Conservation (phyloP, 1,284 basidiomycete genomes). For the Cutaneotrichosporon arboriforme region DNA sequence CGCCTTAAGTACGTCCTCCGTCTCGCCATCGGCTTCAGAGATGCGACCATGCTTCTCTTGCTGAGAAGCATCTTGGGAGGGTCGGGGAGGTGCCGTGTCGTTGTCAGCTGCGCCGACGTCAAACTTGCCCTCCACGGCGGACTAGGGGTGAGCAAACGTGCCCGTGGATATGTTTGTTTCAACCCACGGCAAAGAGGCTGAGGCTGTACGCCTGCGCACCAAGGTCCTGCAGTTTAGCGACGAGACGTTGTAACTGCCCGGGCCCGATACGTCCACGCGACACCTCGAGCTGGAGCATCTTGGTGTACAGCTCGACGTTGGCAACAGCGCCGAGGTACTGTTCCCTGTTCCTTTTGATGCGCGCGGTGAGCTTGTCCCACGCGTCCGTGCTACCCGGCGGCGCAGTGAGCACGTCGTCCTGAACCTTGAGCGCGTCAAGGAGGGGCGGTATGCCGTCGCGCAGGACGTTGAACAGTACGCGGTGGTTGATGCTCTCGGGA, state of each 20-base stretch:
- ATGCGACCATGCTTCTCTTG: too few species aligned
- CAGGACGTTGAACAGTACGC: slow-evolving; percentile 29
- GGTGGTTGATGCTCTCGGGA: slow-evolving; percentile 64
- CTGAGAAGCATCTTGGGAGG: too few species aligned
- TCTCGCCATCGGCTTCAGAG: too few species aligned
- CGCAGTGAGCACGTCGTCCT: slow-evolving; percentile 33
- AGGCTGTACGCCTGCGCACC: slow-evolving; percentile 33
- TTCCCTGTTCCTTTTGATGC: slow-evolving; percentile 20
- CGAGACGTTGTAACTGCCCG: slow-evolving; percentile 41
- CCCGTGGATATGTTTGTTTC: too few species aligned
- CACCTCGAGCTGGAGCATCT: slow-evolving; percentile 49
- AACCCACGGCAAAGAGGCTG: slow-evolving; percentile 36
- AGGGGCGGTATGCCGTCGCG: slow-evolving; percentile 35
- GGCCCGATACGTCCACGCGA: slow-evolving; percentile 47
- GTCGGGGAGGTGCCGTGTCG: too few species aligned
- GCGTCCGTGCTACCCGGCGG: too few species aligned
- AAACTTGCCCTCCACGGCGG: too few species aligned
- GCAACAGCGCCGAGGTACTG: slow-evolving; percentile 27
- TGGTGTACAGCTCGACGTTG: slow-evolving; percentile 29
- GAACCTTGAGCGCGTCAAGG: slow-evolving; percentile 36
- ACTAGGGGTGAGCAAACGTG: too few species aligned
- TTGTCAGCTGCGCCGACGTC: too few species aligned
- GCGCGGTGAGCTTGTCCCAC: too few species aligned
- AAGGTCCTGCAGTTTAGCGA: slow-evolving; percentile 36
- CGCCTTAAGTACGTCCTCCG: too few species aligned